Percentiles rank a stretch among this genome's conserved stretches.
Conservation (phyloP, 2,329 filamentous ascomycete genomes). For the Xylariaceae sp. region DNA sequence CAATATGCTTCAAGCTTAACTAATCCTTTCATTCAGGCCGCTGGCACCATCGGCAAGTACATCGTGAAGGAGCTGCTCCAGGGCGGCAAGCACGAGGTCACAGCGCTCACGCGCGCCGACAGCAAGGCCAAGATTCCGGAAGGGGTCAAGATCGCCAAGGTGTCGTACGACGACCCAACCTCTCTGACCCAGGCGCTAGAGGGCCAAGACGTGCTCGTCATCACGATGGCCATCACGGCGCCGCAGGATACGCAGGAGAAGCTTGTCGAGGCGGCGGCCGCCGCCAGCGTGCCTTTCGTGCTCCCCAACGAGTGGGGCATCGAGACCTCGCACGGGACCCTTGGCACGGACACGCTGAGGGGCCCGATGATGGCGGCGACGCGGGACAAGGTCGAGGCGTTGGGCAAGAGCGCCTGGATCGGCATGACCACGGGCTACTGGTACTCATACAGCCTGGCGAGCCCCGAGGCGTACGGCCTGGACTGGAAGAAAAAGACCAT, state of each 20-base stretch:
- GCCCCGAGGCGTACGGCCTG: conserved; percentile 52
- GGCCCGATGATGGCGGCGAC: conserved; percentile 27
- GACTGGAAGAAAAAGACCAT: conserved; percentile 50
- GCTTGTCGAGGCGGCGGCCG: conserved; percentile 59
- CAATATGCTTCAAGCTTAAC: conserved; percentile 4
- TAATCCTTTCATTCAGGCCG: conserved; percentile 43
- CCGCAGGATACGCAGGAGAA: conserved; percentile 53
- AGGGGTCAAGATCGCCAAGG: conserved; percentile 47
- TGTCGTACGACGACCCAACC: conserved; percentile 52
- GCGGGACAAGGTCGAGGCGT: conserved; percentile 47
- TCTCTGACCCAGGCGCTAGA: conserved; percentile 56
- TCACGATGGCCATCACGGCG: conserved; percentile 54
- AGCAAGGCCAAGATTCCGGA: conserved; percentile 50
- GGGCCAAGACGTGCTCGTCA: conserved; percentile 63
- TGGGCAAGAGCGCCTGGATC: conserved; percentile 51
- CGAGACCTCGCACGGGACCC: conserved; percentile 46
- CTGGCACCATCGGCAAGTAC: conserved; percentile 48
- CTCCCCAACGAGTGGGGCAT: conserved; percentile 59
- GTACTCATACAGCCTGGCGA: conserved; percentile 59
- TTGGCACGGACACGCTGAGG: conserved; percentile 44
- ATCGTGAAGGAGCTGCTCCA: conserved; percentile 50
- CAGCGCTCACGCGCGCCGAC: conserved; percentile 54
- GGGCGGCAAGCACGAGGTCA: conserved; percentile 57
- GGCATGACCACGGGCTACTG: conserved; percentile 54
- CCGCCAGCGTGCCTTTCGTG: conserved; percentile 60